These are phyloP conservation scores for Talaromyces sp. DNA, from an alignment of 2,329 filamentous ascomycete genomes.

Conservation along the genomic window DNA sequence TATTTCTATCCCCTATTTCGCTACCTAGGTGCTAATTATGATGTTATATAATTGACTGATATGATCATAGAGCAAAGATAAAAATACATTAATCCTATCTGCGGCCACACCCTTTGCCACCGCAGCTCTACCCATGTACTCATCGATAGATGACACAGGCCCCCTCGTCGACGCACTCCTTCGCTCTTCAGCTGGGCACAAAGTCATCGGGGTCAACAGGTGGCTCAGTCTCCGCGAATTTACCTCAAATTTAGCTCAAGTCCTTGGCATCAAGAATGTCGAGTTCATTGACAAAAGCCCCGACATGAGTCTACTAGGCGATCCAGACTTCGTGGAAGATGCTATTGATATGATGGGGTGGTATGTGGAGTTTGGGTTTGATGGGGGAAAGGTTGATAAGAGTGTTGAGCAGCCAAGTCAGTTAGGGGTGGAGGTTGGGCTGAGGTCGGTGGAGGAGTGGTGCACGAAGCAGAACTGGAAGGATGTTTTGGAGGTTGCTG, in stretches of 20 bases:
- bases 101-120: not conserved
- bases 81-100: not conserved
- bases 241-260: not conserved
- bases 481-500: not conserved
- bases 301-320: not conserved
- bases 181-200: not conserved
- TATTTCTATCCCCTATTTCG: not conserved
- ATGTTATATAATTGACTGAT: too few relatives aligned
- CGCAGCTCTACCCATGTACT: not conserved
- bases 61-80: not conserved
- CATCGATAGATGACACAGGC: not conserved
- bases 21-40: too few relatives aligned
- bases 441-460: slow-evolving; percentile 1
- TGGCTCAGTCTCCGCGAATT: not conserved
- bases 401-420: not conserved
- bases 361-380: slow-evolving; percentile 2
- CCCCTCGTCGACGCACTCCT: not conserved
- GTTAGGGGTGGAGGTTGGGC: not conserved
- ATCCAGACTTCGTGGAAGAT: not conserved
- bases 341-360: not conserved
- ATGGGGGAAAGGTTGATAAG: slow-evolving; percentile 8
- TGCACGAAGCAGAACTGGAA: slow-evolving; percentile 2
- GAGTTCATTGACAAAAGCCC: not conserved
- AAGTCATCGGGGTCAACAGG: not conserved
- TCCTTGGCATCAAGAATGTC: not conserved